Evolutionary conservation across 495 filamentous ascomycete genomes (phyloP).

Genomic region (Lasiosphaeria ovina): DNA sequence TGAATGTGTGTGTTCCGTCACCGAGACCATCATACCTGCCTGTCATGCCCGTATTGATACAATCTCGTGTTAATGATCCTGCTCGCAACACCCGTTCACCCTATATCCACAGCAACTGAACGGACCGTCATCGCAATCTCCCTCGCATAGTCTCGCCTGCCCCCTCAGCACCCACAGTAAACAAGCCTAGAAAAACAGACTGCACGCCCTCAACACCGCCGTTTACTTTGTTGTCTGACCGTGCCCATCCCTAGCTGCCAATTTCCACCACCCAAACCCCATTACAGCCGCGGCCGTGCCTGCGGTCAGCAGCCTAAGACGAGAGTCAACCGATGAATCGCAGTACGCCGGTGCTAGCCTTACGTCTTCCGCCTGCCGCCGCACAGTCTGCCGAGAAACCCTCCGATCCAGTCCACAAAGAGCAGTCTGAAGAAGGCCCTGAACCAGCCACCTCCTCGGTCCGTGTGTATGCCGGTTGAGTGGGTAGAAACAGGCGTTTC

Average conservation of each 20-base stretch:
- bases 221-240: not conserved
- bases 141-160: no score
- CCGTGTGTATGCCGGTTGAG: slow-evolving; percentile 12
- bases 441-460: slow-evolving; percentile 25
- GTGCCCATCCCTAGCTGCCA: not conserved
- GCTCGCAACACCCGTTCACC: no score
- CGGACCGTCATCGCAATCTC: no score
- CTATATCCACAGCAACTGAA: no score
- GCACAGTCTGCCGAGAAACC: slow-evolving; percentile 27
- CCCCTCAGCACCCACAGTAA: no score
- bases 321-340: slow-evolving; percentile 20
- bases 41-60: no score
- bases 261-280: slow-evolving; percentile 20
- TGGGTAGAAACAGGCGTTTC: slow-evolving; percentile 14
- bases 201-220: not conserved
- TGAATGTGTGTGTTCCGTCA: no score
- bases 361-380: slow-evolving; percentile 25
- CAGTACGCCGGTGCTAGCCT: slow-evolving; percentile 10
- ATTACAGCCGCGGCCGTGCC: slow-evolving; percentile 15
- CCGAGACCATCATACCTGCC: no score
- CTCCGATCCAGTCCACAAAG: slow-evolving; percentile 34
- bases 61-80: no score
- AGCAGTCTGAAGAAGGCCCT: slow-evolving; percentile 27
- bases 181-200: no score
- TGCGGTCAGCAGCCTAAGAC: slow-evolving; percentile 21